A percentile compares a stretch with the other conserved stretches of the same genome.
phyloP scores from a whole-genome alignment of 2,329 filamentous ascomycete genomes.

The Botryotinia convoluta region DNA sequence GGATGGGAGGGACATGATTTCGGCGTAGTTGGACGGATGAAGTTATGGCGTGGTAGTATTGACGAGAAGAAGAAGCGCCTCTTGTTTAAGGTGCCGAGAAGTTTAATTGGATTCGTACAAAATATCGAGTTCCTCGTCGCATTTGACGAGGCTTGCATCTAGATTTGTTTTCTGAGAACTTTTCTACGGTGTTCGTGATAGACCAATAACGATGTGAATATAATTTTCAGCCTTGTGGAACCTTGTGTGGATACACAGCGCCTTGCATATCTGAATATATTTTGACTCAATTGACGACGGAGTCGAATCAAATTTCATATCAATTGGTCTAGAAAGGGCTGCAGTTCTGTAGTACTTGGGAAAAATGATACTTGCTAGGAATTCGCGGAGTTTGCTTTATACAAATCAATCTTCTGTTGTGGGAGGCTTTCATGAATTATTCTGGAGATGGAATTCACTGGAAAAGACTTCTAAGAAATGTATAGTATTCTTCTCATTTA shows the following conservation, averaged over 20 bases:
- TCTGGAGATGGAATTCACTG: conserved; percentile 10
- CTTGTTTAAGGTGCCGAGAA: conserved; percentile 3
- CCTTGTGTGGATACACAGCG: not conserved
- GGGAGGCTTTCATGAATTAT: conserved; percentile 4
- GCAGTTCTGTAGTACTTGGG: not conserved
- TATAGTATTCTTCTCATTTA: not conserved
- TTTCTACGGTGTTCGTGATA: not conserved
- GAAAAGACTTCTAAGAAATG: conserved; percentile 8
- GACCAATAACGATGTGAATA: not conserved
- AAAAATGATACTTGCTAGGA: not conserved
- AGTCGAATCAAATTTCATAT: not conserved
- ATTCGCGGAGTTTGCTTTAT: not conserved
- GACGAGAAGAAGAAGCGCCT: not conserved
- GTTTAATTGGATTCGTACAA: conserved; percentile 21
- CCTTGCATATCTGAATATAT: not conserved
- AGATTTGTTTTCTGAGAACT: conserved; percentile 15
- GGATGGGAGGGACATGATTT: conserved; percentile 27
- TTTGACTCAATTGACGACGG: not conserved
- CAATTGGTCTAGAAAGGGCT: not conserved
- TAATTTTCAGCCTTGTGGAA: conserved; percentile 13
- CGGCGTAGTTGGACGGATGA: conserved; percentile 7
- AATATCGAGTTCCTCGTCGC: not conserved
- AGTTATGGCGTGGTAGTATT: conserved; percentile 3
- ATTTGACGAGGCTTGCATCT: conserved; percentile 11
- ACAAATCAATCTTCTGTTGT: not conserved